Percentiles rank a stretch among this genome's conserved stretches.
Evolutionary conservation across 2,329 filamentous ascomycete species (phyloP).

Genomic region (Ophiostoma sp.): DNA sequence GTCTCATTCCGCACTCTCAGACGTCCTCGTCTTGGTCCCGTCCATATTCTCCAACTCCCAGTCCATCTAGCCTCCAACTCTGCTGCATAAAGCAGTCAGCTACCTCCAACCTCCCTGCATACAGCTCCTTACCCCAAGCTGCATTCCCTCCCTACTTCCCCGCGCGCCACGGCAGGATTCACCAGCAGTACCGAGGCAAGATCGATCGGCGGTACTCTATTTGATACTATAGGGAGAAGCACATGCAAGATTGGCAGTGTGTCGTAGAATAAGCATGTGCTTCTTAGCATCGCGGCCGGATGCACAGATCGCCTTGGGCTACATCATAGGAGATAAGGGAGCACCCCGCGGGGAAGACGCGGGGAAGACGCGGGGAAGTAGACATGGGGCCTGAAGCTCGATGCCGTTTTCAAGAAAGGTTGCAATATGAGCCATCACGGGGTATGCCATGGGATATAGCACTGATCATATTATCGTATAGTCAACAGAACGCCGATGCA

Average conservation of each 20-base stretch:
- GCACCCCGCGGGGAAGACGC: constrained; percentile 1
- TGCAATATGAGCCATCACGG: neutral
- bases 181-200: neutral
- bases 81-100: no score
- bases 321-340: neutral
- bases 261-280: neutral
- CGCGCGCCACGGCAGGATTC: neutral
- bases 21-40: neutral
- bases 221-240: neutral
- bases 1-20: neutral
- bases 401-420: no score
- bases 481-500: neutral
- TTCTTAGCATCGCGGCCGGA: neutral
- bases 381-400: neutral
- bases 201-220: no score
- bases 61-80: neutral
- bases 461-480: neutral
- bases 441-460: neutral
- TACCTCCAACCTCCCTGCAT: no score
- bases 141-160: neutral
- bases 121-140: neutral
- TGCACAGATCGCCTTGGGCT: neutral
- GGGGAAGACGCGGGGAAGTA: constrained; percentile 6
- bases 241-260: neutral
- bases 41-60: neutral